Evolutionary conservation across 1,284 basidiomycete genomes (phyloP).

Genomic region (Irpex sp.): DNA sequence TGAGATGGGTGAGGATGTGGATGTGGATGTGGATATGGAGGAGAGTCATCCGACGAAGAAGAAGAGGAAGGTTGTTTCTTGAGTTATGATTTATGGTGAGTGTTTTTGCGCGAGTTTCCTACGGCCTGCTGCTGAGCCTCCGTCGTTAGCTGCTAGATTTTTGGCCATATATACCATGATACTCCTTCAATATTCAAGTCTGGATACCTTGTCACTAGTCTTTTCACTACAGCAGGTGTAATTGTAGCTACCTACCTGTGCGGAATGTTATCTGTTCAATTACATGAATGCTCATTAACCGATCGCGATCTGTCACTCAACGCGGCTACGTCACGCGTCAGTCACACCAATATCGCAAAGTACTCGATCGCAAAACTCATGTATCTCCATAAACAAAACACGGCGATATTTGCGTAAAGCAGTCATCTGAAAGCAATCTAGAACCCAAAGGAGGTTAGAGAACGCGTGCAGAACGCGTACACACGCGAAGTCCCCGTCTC

Average conservation of each 20-base stretch:
- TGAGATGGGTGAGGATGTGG: background rate
- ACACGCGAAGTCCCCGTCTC: background rate
- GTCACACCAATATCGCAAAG: background rate
- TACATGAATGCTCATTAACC: background rate
- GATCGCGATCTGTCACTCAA: background rate
- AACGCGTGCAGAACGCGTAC: background rate
- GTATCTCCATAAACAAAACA: background rate
- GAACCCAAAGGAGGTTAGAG: too few relatives aligned
- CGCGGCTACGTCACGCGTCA: background rate
- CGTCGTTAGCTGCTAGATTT: background rate
- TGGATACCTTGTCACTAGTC: background rate
- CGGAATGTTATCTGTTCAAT: too few relatives aligned
- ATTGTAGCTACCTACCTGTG: too few relatives aligned
- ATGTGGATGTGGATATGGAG: background rate
- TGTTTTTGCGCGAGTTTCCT: background rate
- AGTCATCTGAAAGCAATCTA: background rate
- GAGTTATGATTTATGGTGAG: background rate
- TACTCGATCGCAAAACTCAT: background rate
- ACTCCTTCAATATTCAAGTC: too few relatives aligned
- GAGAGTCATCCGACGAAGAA: slow-evolving; percentile 12
- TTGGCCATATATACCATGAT: background rate
- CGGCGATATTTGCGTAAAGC: background rate
- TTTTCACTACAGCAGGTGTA: too few relatives aligned
- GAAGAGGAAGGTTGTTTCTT: slow-evolving; percentile 8
- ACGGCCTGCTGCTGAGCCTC: background rate